phyloP scores from a whole-genome alignment of 2,329 filamentous ascomycete species.

The Hypoxylon sp. region DNA sequence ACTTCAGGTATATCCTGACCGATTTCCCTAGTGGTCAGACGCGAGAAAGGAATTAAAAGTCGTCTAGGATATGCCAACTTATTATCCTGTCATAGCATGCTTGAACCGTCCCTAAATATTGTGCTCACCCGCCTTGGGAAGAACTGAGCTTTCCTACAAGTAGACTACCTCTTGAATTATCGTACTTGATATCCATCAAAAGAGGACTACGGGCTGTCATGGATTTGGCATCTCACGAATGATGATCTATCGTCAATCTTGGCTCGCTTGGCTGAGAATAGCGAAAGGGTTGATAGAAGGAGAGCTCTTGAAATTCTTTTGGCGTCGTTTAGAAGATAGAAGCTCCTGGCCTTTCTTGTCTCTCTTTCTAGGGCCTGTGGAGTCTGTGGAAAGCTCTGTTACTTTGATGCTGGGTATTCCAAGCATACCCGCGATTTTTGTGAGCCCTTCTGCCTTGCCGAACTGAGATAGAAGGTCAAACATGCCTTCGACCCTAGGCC shows the following conservation, averaged over 20 bases:
- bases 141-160: not conserved
- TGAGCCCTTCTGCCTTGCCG: slow-evolving; percentile 27
- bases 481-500: slow-evolving; percentile 50
- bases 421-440: slow-evolving; percentile 41
- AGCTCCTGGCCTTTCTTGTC: slow-evolving; percentile 25
- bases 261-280: slow-evolving; percentile 41
- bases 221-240: not conserved
- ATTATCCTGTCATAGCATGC: not conserved
- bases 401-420: slow-evolving; percentile 32
- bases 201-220: not conserved
- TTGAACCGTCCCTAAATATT: not conserved
- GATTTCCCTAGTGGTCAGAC: not conserved
- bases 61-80: not conserved
- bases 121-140: not conserved
- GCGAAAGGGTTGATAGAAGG: slow-evolving; percentile 48
- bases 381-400: not conserved
- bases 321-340: slow-evolving; percentile 16
- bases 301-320: slow-evolving; percentile 26
- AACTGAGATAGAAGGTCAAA: slow-evolving; percentile 34
- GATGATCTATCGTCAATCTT: slow-evolving; percentile 20
- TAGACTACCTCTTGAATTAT: not conserved
- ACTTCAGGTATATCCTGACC: too few relatives aligned
- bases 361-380: slow-evolving; percentile 27
- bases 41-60: not conserved
- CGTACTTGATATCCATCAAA: not conserved